Evolutionary conservation across 1,284 basidiomycete species (phyloP).

Genomic region (Porodaedalea pini): DNA sequence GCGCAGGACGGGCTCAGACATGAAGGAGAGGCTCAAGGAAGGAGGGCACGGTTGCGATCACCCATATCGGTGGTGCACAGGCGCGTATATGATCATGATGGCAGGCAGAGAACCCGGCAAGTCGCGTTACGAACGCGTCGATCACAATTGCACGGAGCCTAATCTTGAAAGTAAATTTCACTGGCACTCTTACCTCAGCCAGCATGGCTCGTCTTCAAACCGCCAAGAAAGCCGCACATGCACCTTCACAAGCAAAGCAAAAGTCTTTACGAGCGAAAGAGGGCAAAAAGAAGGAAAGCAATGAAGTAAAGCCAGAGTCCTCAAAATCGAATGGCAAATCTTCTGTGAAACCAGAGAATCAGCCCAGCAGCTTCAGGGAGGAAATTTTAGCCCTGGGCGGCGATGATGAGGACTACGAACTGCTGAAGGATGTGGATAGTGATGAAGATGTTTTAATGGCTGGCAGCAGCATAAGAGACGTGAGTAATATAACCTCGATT

Average conservation of each 20-base stretch:
- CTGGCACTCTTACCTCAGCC: background rate
- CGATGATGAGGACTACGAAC: conserved; percentile 46
- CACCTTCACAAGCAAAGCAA: background rate
- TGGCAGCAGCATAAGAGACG: conserved; percentile 27
- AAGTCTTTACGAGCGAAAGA: background rate
- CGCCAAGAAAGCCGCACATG: conserved; percentile 2
- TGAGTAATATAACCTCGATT: conserved; percentile 15
- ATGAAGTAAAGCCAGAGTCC: background rate
- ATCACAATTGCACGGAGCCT: conserved; percentile 1
- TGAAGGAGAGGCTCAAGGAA: background rate
- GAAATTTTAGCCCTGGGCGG: conserved; percentile 47
- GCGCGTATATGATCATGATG: background rate
- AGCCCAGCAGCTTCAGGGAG: conserved; percentile 19
- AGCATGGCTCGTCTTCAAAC: conserved; percentile 17
- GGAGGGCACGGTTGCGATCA: no score
- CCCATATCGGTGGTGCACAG: no score
- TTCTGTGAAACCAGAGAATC: background rate
- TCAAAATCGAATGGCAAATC: conserved; percentile 2
- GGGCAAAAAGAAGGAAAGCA: background rate
- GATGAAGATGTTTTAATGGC: conserved; percentile 33
- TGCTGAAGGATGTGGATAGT: conserved; percentile 42
- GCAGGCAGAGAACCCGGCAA: background rate
- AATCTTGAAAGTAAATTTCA: no score
- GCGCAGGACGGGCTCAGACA: conserved; percentile 31
- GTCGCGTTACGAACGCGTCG: background rate